phyloP scores from a whole-genome alignment of 2,329 filamentous ascomycete species.

The Cladosporium colombiae region DNA sequence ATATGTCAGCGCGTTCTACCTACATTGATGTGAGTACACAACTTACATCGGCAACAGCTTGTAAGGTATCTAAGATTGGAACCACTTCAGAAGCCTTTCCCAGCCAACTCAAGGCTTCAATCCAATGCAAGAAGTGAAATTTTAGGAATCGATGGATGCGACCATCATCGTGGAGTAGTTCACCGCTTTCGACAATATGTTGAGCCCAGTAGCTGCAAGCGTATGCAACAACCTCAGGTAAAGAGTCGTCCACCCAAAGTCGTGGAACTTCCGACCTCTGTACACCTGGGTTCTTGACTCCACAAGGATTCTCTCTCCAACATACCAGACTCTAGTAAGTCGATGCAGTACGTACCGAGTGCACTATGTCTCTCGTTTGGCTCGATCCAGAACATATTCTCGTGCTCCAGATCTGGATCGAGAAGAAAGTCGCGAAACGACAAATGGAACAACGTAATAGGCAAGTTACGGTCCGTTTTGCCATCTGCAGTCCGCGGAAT shows the following conservation, averaged over 20 bases:
- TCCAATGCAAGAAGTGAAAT: background rate
- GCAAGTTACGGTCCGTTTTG: background rate
- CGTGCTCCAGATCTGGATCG: background rate
- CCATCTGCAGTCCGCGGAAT: background rate
- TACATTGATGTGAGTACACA: too few relatives aligned
- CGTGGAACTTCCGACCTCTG: background rate
- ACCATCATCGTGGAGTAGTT: background rate
- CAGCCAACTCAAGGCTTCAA: background rate
- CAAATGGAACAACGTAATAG: background rate
- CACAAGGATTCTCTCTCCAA: background rate
- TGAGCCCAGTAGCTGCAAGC: background rate
- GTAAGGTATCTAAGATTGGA: background rate
- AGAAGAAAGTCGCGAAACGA: background rate
- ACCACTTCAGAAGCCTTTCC: background rate
- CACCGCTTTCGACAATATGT: background rate
- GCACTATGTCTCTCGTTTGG: background rate
- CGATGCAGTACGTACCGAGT: background rate
- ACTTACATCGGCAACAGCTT: background rate
- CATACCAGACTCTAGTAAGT: background rate
- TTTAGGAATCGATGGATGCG: background rate
- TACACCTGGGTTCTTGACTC: background rate
- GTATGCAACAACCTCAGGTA: background rate
- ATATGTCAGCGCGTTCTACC: background rate
- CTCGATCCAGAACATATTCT: conserved; percentile 24
- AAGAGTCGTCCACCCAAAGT: background rate